Evolutionary conservation across 164 flowering plant species (phyloP), one percentile per base, ranked within the genome.

Genomic region (Piper betle): DNA sequence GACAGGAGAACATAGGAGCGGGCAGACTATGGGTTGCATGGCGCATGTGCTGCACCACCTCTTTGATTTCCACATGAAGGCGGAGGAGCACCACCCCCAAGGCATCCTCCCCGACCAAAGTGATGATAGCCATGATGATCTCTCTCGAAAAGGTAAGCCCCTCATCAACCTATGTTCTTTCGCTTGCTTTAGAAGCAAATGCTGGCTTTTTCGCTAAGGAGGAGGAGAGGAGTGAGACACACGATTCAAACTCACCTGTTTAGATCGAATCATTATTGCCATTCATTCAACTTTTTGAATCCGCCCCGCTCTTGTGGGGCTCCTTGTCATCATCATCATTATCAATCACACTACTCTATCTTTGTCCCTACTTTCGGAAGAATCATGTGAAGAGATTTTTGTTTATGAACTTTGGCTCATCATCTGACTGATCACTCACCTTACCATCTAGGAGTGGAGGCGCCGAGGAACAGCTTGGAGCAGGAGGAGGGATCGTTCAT

Each of bases 391-490:
- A 8, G 50, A 43, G 50, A 43, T 43, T 41, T 41, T 41, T 41
- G 43, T 4, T 8, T 10, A 8, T 43, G 8, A 6, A 7, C 8
- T 6, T 43, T 43, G 50, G 50, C 50, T 43, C 50, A 43, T 43
- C 50, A n/a, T n/a, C n/a, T n/a, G n/a, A n/a, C n/a, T n/a, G n/a
- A n/a, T n/a, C n/a, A n/a, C 12, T 10, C 2, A 15, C 2, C 10
- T 43, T 10, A 43, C 8, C 12, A 43, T 43, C 70, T 76, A 87
- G 96, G 96, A 33, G 66, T 69, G 10, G 91, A 85, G 69, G 93
- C 98, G 53, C 96, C 96, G 54, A 77, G 96, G 60, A 89, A 87
- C 64, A 92, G 96, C 76, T 79, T 85, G 80, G 87, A 92, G 66
- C 69, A 75, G 39, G 80, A 76, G 46, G 82, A 75, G 5, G 50